Evolutionary conservation across 2,329 filamentous ascomycete genomes (phyloP).

Genomic region (Xylaria sp.): DNA sequence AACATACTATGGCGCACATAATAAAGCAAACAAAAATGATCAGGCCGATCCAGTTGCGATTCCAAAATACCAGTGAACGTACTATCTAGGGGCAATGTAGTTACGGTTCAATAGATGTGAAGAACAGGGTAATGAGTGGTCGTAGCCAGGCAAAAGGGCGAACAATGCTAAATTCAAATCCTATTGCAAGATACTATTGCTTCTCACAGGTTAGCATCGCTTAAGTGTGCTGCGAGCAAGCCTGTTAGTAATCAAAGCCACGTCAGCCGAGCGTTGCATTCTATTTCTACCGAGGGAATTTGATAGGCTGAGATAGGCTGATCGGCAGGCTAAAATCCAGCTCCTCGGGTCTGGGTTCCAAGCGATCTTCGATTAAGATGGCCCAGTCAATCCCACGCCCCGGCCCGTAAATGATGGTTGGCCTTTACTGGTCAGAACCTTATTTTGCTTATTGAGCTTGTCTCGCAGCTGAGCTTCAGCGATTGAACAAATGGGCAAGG

Average conservation of each 20-base stretch:
- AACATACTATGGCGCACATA: too few relatives aligned
- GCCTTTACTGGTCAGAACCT: conserved; percentile 13
- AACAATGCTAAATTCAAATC: too few relatives aligned
- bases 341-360: conserved; percentile 1
- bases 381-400: background rate
- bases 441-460: background rate
- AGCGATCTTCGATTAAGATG: background rate
- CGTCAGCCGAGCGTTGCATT: background rate
- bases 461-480: background rate
- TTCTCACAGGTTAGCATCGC: background rate
- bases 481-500: background rate
- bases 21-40: too few relatives aligned
- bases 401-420: conserved; percentile 5
- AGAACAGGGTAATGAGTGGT: too few relatives aligned
- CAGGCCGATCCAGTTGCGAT: too few relatives aligned
- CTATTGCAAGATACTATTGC: too few relatives aligned
- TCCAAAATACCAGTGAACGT: too few relatives aligned
- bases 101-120: too few relatives aligned
- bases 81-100: too few relatives aligned
- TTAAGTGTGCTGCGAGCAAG: background rate
- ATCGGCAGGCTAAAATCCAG: background rate
- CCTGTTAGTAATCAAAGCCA: background rate
- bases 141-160: too few relatives aligned
- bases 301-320: background rate
- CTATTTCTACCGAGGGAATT: background rate